Evolutionary conservation across 2,329 filamentous ascomycete species (phyloP), one percentile per base, ranked within the genome.

Genomic region (Ascosphaera acerosa): DNA sequence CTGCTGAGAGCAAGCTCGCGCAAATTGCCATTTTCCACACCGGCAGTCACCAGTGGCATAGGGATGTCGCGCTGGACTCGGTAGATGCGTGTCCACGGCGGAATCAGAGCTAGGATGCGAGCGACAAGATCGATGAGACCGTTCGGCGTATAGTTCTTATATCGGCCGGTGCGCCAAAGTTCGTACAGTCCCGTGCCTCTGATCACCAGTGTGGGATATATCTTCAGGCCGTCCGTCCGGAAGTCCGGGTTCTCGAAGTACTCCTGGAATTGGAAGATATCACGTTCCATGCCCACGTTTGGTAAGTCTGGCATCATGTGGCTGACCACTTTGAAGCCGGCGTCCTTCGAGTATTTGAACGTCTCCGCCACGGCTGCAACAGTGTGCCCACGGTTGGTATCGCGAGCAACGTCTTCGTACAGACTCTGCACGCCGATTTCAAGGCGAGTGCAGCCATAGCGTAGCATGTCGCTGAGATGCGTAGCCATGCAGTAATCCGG

Each of bases 281-380:
- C 87, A 43, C 87, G 74, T 54, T 97, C 89, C 76, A 94, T 91
- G 34, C 87, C 87, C 2, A 97, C 87, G 44, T 97, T 97, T 3
- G 87, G 87, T 30, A 97, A 56, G 48, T 97, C 87, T 1, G 87
- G 87, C 87, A 97, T 97, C 87, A 97, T 97, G 55, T 97, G 87
- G 41, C 78, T 90, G 38, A 97, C 87, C 1, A 97, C 87, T 52
- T 97, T 97, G 64, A 91, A 97, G 1, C 87, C 87, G 4, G 89
- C 81, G 50, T 97, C 89, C 53, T 97, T 97, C 38, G 87, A 71
- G n/a, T 92, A 62, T 41, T 77, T 89, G 49, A 97, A 97, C 0
- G 87, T 97, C 53, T 97, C 82, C 18, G 81, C 84, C 1, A 97
- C 87, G 1, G 89, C 69, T 4, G 81, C 80, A 15, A 97, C 87